These are phyloP conservation scores for Puccinia brachypodii DNA, from an alignment of 1,284 basidiomycete species.

Conservation along the genomic window DNA sequence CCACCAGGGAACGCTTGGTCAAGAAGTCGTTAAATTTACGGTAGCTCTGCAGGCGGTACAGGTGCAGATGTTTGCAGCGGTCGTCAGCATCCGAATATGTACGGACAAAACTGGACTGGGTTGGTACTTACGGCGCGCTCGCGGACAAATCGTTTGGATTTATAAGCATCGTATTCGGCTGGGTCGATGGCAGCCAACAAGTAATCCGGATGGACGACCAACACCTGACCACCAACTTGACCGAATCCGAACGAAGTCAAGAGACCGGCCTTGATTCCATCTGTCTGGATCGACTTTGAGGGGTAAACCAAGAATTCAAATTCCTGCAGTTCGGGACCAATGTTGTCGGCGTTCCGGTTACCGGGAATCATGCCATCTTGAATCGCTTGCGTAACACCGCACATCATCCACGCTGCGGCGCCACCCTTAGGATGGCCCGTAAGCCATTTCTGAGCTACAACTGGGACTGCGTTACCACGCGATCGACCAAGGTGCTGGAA, in stretches of 20 bases:
- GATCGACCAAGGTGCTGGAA: slow-evolving; percentile 84
- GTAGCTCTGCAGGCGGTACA: slow-evolving; percentile 61
- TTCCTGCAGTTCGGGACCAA: slow-evolving; percentile 86
- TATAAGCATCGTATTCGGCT: slow-evolving; percentile 73
- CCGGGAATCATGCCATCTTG: slow-evolving; percentile 88
- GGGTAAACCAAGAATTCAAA: slow-evolving; percentile 94
- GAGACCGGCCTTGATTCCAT: slow-evolving; percentile 83
- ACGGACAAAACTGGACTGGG: slow-evolving; percentile 65
- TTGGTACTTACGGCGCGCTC: slow-evolving; percentile 74
- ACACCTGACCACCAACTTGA: slow-evolving; percentile 90
- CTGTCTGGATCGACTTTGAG: slow-evolving; percentile 89
- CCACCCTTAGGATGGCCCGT: slow-evolving; percentile 89
- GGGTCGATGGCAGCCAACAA: slow-evolving; percentile 79
- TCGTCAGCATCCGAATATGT: not conserved
- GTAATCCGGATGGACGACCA: slow-evolving; percentile 87
- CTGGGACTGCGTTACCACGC: slow-evolving; percentile 88
- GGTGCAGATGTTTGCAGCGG: not conserved
- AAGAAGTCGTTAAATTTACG: slow-evolving; percentile 69
- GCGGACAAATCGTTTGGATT: slow-evolving; percentile 68
- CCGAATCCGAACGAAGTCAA: slow-evolving; percentile 80
- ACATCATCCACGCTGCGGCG: slow-evolving; percentile 95
- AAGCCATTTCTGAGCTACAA: slow-evolving; percentile 95
- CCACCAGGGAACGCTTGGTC: slow-evolving; percentile 65
- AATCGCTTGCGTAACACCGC: slow-evolving; percentile 85
- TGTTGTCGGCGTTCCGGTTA: slow-evolving; percentile 87